Percentiles rank a stretch among this genome's conserved stretches.
Evolutionary conservation across 768 basidiomycete species (phyloP).

Genomic region (Tulasnella sp.): DNA sequence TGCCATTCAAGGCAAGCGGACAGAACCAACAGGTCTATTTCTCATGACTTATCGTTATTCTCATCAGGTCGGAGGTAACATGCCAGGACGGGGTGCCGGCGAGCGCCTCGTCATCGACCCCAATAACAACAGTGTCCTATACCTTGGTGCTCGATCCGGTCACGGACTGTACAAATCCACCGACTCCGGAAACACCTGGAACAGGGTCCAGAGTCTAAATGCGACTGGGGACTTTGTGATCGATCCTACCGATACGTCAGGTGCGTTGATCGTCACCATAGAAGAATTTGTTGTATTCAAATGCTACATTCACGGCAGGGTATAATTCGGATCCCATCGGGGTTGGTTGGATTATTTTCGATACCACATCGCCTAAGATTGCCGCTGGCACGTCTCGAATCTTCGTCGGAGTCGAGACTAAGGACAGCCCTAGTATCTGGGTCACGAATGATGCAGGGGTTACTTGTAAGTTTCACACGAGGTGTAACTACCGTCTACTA

Average conservation of each 20-base stretch:
- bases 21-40: too few species aligned
- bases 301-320: too few species aligned
- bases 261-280: too few species aligned
- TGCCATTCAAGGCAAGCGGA: slow-evolving; percentile 42
- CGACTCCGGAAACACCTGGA: slow-evolving; percentile 47
- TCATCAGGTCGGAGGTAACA: slow-evolving; percentile 44
- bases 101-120: slow-evolving; percentile 55
- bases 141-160: slow-evolving; percentile 53
- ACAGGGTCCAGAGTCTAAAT: slow-evolving; percentile 31
- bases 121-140: slow-evolving; percentile 48
- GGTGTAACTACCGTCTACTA: background rate
- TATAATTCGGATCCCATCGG: slow-evolving; percentile 19
- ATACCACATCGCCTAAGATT: slow-evolving; percentile 30
- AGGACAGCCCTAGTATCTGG: slow-evolving; percentile 37
- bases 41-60: too few species aligned
- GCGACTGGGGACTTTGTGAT: too few species aligned
- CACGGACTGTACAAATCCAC: slow-evolving; percentile 59
- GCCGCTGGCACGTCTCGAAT: slow-evolving; percentile 50
- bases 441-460: slow-evolving; percentile 46
- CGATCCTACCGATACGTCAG: too few species aligned
- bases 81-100: slow-evolving; percentile 41
- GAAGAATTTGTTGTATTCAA: too few species aligned
- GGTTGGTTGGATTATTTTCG: slow-evolving; percentile 53
- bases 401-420: slow-evolving; percentile 44
- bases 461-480: slow-evolving; percentile 36